Conservation (phyloP, 2,329 filamentous ascomycete species). For the Pseudogymnoascus verrucosus region DNA sequence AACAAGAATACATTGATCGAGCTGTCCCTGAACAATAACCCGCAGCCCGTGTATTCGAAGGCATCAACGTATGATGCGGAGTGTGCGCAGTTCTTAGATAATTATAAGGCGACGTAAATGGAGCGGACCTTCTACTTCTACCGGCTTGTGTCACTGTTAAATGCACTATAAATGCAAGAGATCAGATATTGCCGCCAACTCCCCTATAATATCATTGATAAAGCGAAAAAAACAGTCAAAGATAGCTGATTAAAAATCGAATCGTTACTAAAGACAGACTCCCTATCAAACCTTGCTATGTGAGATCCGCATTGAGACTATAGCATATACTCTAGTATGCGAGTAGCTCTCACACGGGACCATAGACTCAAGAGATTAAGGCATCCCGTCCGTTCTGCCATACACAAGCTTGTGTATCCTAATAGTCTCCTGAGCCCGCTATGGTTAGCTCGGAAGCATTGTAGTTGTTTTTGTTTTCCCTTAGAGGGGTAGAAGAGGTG, state of each 20-base stretch:
- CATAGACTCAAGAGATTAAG: no score
- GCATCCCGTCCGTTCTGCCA: no score
- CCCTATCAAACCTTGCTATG: no score
- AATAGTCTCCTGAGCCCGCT: no score
- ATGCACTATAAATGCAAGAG: neutral
- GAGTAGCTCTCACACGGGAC: no score
- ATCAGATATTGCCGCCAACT: neutral
- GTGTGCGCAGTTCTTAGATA: constrained; percentile 1
- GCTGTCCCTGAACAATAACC: constrained; percentile 5
- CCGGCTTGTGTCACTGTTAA: neutral
- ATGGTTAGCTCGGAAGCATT: no score
- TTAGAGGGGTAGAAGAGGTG: no score
- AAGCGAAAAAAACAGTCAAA: neutral
- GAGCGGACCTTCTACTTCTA: neutral
- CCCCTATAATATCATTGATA: neutral
- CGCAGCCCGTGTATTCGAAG: neutral
- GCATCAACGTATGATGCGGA: neutral
- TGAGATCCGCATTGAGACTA: no score
- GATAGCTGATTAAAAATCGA: neutral
- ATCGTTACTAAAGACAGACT: no score
- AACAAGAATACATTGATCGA: neutral
- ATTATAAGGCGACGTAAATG: neutral
- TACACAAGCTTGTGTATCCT: no score
- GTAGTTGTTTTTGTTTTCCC: no score
- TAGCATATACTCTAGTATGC: no score